A percentile compares a stretch with the other conserved stretches of the same genome.
Evolutionary conservation across 805 yeast species (phyloP).

Genomic region (Debaryomyces hansenii): DNA sequence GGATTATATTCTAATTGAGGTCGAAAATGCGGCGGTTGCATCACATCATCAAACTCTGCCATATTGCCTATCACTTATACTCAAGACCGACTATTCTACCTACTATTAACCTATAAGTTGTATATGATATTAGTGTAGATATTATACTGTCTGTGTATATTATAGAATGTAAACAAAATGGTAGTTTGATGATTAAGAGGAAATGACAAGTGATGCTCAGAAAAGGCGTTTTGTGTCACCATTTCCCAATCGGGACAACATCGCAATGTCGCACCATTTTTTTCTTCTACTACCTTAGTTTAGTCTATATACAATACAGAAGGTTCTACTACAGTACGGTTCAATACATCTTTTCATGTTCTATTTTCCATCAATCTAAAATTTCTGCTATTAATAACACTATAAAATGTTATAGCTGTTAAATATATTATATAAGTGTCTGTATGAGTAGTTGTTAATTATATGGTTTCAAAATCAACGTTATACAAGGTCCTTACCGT

Average conservation of each 20-base stretch:
- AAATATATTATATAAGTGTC: too few relatives aligned
- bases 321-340: too few relatives aligned
- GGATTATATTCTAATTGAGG: conserved; percentile 41
- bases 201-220: neutral
- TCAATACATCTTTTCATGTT: too few relatives aligned
- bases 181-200: neutral
- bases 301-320: too few relatives aligned
- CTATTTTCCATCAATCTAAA: too few relatives aligned
- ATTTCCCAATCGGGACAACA: neutral
- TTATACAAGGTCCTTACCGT: conserved; percentile 57
- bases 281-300: too few relatives aligned
- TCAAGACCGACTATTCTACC: neutral
- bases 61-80: conserved; percentile 17
- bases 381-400: too few relatives aligned
- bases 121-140: conserved; percentile 24
- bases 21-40: conserved; percentile 48
- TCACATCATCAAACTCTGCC: conserved; percentile 53
- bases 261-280: conserved; percentile 1
- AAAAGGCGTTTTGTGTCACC: neutral
- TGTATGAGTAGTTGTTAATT: too few relatives aligned
- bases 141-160: conserved; percentile 30
- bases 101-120: neutral
- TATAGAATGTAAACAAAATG: conserved; percentile 19
- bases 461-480: too few relatives aligned
- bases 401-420: too few relatives aligned